These are phyloP conservation scores for Exophiala sideris DNA, from an alignment of 2,329 filamentous ascomycete species.

Conservation along the genomic window DNA sequence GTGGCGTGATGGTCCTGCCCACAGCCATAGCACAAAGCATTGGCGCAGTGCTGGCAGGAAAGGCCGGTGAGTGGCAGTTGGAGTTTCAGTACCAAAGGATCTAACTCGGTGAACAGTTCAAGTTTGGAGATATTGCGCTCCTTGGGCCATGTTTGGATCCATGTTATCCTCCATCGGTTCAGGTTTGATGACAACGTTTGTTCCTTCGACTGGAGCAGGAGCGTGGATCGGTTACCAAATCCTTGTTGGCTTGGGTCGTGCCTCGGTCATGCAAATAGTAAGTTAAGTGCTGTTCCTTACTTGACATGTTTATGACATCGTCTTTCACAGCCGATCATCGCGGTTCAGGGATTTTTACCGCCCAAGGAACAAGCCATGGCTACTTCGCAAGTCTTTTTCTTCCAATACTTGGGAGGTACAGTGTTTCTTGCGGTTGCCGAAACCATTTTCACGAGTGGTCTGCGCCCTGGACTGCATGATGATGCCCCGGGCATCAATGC, in stretches of 20 bases:
- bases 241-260: constrained; percentile 28
- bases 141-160: constrained; percentile 28
- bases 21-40: constrained; percentile 24
- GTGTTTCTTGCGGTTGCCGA: constrained; percentile 26
- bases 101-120: constrained; percentile 12
- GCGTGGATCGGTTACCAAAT: constrained; percentile 35
- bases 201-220: constrained; percentile 23
- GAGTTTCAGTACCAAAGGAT: background rate
- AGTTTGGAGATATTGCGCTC: constrained; percentile 28
- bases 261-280: constrained; percentile 27
- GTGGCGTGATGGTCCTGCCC: constrained; percentile 28
- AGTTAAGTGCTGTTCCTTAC: background rate
- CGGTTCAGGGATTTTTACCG: constrained; percentile 24
- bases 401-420: constrained; percentile 27
- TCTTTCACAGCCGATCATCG: constrained; percentile 17
- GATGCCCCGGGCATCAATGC: constrained; percentile 17
- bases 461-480: constrained; percentile 11
- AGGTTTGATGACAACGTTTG: constrained; percentile 30
- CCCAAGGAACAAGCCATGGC: constrained; percentile 24
- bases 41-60: constrained; percentile 19
- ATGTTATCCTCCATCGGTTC: constrained; percentile 28
- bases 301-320: background rate
- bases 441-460: constrained; percentile 24
- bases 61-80: constrained; percentile 9
- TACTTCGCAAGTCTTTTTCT: constrained; percentile 26